These are phyloP conservation scores for Polygonum aviculare DNA, from an alignment of 148 eudicot genomes.

Conservation along the genomic window DNA sequence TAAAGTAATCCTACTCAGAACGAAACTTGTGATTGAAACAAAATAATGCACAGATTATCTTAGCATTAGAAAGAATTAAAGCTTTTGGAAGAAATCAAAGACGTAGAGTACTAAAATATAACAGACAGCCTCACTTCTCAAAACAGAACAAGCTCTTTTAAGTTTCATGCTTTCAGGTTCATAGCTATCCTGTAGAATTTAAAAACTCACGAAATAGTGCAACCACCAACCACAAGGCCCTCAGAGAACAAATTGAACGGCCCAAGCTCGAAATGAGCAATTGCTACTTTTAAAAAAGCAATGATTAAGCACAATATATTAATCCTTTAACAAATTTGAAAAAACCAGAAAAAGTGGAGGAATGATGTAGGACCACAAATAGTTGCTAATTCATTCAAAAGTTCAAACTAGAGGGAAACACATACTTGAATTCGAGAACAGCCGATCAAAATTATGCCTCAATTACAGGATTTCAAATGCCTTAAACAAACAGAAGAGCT, in stretches of 20 bases:
- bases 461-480: background rate
- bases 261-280: constrained; percentile 3
- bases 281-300: background rate
- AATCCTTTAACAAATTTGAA: background rate
- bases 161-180: background rate
- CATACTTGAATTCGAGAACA: background rate
- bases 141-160: no score
- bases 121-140: no score
- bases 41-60: background rate
- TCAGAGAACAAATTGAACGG: background rate
- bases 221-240: background rate
- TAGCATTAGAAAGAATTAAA: background rate
- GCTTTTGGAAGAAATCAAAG: background rate
- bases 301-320: background rate
- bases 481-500: background rate
- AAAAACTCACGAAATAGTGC: background rate
- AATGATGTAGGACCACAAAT: constrained; percentile 4
- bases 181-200: background rate
- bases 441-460: background rate
- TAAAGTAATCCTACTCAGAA: background rate
- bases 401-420: constrained; percentile 5
- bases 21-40: background rate
- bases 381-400: background rate
- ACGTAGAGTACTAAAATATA: no score
- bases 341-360: background rate